Evolutionary conservation across 352 stramenopile genomes (phyloP).

Genomic region (Globisporangium nagaii): DNA sequence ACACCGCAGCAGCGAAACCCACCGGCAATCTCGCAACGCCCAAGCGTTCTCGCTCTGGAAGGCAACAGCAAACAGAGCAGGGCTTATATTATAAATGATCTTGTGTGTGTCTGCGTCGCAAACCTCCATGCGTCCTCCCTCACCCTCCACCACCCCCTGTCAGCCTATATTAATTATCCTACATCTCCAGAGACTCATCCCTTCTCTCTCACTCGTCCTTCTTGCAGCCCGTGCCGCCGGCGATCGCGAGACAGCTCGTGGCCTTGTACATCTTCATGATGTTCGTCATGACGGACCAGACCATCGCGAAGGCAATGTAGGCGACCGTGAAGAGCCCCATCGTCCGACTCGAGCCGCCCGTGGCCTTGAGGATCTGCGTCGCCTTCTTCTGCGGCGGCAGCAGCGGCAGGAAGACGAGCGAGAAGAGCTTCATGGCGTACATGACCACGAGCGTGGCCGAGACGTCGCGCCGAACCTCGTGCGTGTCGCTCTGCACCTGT

Average conservation of each 20-base stretch:
- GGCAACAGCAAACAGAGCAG: too few species aligned
- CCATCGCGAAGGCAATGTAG: constrained; percentile 18
- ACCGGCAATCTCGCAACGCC: too few species aligned
- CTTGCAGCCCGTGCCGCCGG: constrained; percentile 14
- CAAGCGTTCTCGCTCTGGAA: too few species aligned
- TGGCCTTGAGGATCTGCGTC: constrained; percentile 19
- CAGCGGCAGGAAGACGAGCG: constrained; percentile 22
- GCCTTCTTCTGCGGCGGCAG: constrained; percentile 24
- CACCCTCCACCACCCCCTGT: too few species aligned
- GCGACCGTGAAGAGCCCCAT: constrained; percentile 17
- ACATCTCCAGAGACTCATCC: background rate
- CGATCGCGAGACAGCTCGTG: constrained; percentile 17
- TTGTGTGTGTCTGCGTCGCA: too few species aligned
- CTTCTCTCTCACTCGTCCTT: background rate
- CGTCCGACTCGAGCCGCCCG: constrained; percentile 12
- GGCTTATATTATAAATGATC: background rate
- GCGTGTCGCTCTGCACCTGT: constrained; percentile 29
- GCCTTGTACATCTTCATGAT: constrained; percentile 19
- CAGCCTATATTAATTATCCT: constrained; percentile 4
- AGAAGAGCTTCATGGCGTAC: constrained; percentile 44
- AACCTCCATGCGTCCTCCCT: too few species aligned
- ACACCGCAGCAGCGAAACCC: too few species aligned
- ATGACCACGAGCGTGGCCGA: constrained; percentile 34
- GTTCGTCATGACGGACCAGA: constrained; percentile 27
- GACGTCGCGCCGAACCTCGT: constrained; percentile 26